Evolutionary conservation across 2,329 filamentous ascomycete species (phyloP), one percentile per base, ranked within the genome.

Genomic region (Sarocladium brachiariae): DNA sequence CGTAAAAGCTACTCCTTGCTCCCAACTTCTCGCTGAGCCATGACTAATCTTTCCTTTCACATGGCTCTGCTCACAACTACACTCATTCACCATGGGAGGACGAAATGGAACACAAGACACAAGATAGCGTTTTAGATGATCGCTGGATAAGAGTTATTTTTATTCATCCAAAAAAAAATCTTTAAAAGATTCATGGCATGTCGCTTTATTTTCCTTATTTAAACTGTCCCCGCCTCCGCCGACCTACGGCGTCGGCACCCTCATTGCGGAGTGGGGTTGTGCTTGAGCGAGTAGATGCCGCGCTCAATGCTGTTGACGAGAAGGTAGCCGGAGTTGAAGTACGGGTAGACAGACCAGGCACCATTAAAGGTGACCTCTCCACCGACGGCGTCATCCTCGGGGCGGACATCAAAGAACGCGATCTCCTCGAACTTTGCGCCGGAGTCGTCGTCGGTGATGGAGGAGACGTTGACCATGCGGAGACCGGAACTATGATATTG

Each of bases 261-360:
- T 49, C 46, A 49, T 37, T 35, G 46, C 3, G 21, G 10, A 43
- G 27, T 13, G 27, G 46, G 46, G 33, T 35, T 37, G 46, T 47
- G 34, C 50, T 51, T 74, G 35, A 77, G 61, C 13, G 70, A 65
- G 54, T 71, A 76, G 2, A 69, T 61, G 31, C 73, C 74, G 2
- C 73, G 61, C 64, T 77, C 74, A 52, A 76, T 76, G 18, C 65
- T 70, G 60, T 75, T 76, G 41, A 77, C 56, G 2, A 76, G 57
- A 30, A 77, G 65, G 54, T 69, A 64, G 0, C 73, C 74, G 13
- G 63, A 68, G 53, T 66, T 64, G 58, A 76, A 76, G 55, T 65
- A 71, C 2, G 70, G 70, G 55, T 73, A 77, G 38, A 69, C 65
- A 34, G 62, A 68, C 74, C 74, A 77, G n/a, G 71, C 67, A 9